Base-by-base conservation (phyloP, 2,329 filamentous ascomycete species). In the Fusarium sp. region DNA sequence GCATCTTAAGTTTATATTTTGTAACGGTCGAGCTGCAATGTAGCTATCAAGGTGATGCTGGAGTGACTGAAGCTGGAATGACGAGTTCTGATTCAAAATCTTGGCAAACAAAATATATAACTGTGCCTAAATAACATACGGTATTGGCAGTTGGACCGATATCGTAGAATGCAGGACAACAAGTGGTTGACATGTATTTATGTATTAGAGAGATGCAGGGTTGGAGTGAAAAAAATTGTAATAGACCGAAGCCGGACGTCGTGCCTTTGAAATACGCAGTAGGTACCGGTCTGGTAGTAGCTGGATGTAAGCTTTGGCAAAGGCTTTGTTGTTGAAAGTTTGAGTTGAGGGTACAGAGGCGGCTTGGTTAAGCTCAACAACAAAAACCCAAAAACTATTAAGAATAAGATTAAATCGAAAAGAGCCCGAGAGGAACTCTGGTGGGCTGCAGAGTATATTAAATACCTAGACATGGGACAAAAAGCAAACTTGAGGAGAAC, bases 1-100 rank as follows among this genome's bases (percentile, higher is more conserved):
- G 79, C 80, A 82, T 82, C 14, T 58, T 47, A 20, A 15, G 35
- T 21, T 13, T 61, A 40, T 25, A 9, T 40, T 31, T 14, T 23
- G 13, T 20, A 54, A 54, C 13, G 31, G 37, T 7, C 8, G 13
- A 5, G 37, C 21, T 33, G 15, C 15, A 7, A 17, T 20, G 23
- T 43, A 29, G n/a, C 18, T n/a, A 20, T 25, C 8, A 27, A 21
- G 17, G 14, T 31, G 27, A 7, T 14, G 15, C 8, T 10, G 37
- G 15, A 9, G 29, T 15, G 33, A 29, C 18, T 58, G 40, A 23
- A 29, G 27, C 35, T 27, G 14, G 37, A 23, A 17, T 17, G 21
- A 35, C 33, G 7, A 5, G 14, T 11, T 21, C 18, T 58, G 11
- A 25, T 21, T 47, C 43, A 42, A 18, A 27, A 52, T 25, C 21